Evolutionary conservation across 495 filamentous ascomycete species (phyloP).

Genomic region (Viridothelium virens): DNA sequence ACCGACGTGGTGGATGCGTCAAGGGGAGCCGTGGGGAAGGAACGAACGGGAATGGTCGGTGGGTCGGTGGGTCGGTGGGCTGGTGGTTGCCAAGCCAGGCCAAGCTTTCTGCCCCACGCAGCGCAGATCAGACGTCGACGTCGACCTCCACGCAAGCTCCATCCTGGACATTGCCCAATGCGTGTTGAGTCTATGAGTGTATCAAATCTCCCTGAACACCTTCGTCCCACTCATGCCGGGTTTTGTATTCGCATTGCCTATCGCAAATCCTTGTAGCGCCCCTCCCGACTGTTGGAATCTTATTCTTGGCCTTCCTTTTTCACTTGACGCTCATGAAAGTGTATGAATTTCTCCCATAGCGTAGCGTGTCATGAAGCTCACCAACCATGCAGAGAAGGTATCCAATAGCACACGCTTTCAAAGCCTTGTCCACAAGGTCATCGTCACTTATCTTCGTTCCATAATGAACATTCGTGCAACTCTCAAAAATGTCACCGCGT

Average conservation of each 20-base stretch:
- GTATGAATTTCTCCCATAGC: background rate
- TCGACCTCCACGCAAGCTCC: slow-evolving; percentile 3
- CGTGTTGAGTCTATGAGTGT: background rate
- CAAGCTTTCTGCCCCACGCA: background rate
- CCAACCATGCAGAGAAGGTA: slow-evolving; percentile 3
- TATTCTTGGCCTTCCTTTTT: too few species aligned
- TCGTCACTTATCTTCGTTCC: background rate
- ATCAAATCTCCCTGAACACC: background rate
- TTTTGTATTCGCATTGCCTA: background rate
- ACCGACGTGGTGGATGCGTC: too few species aligned
- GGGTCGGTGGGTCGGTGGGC: too few species aligned
- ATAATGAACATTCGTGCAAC: slow-evolving; percentile 31
- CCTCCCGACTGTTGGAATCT: background rate
- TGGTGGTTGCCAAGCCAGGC: background rate
- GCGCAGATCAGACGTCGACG: background rate
- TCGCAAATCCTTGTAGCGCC: background rate
- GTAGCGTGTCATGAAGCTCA: background rate
- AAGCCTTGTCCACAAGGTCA: background rate
- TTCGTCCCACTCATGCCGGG: too few species aligned
- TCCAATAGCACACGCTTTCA: slow-evolving; percentile 3
- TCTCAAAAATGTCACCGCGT: slow-evolving; percentile 33
- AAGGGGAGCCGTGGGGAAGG: too few species aligned
- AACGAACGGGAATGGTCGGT: too few species aligned
- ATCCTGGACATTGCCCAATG: background rate
- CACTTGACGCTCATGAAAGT: background rate